Percentiles rank a stretch among this genome's conserved stretches.
phyloP scores from a whole-genome alignment of 139 green algal genomes.

The Coelastrella sp. region DNA sequence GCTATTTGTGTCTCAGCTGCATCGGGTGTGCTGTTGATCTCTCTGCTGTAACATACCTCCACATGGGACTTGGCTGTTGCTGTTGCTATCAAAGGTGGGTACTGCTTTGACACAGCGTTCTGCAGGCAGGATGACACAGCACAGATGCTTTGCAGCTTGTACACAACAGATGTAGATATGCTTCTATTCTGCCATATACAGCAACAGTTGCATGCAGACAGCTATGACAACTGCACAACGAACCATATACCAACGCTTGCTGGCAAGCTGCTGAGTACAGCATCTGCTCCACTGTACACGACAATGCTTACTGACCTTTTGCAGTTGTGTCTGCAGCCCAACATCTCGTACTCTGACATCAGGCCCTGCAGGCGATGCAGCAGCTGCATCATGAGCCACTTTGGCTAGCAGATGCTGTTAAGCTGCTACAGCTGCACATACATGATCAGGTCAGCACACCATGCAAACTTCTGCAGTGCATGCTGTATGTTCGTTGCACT shows the following conservation, averaged over 20 bases:
- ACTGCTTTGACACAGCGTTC: constrained; percentile 15
- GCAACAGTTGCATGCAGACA: no score
- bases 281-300: no score
- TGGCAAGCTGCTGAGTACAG: no score
- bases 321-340: constrained; percentile 50
- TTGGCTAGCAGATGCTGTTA: no score
- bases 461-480: no score
- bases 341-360: background rate
- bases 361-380: background rate
- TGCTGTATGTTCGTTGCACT: no score
- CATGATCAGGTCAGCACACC: no score
- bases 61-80: constrained; percentile 56
- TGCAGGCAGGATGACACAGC: constrained; percentile 16
- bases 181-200: no score
- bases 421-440: background rate
- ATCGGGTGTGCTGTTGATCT: background rate
- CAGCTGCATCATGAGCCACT: background rate
- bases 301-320: constrained; percentile 28
- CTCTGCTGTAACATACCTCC: constrained; percentile 51
- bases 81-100: constrained; percentile 29
- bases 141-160: no score
- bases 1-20: background rate
- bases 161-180: no score
- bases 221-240: no score
- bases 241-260: no score